Conservation (phyloP, 2,329 filamentous ascomycete species). For the Mycosphaerella arachidis region DNA sequence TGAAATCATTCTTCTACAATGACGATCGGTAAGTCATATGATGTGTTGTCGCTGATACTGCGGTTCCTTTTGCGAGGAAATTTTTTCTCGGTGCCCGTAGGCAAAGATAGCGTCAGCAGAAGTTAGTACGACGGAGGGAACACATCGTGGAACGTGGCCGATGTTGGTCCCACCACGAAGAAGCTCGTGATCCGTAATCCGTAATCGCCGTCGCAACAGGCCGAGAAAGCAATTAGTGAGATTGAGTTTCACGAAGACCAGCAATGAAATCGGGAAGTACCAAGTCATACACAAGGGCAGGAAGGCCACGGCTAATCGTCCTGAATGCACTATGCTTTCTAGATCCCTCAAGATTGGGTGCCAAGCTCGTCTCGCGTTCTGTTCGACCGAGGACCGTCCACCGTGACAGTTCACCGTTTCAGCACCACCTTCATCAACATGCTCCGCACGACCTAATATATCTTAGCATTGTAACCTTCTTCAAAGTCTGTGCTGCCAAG, state of each 20-base stretch:
- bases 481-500: no score
- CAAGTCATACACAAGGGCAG: background rate
- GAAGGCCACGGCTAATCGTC: slow-evolving; percentile 2
- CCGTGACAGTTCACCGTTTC: no score
- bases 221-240: background rate
- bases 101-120: background rate
- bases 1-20: no score
- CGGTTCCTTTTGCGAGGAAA: background rate
- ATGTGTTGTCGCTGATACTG: background rate
- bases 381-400: background rate
- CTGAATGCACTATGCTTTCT: background rate
- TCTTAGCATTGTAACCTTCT: no score
- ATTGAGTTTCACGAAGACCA: background rate
- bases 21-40: no score
- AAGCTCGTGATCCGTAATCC: background rate
- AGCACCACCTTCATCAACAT: no score
- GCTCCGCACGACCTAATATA: no score
- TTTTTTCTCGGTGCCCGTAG: background rate
- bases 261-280: background rate
- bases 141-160: background rate
- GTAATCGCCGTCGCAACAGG: background rate
- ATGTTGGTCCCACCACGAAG: background rate
- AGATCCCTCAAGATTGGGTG: background rate
- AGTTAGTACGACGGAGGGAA: background rate
- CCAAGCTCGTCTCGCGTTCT: background rate